Evolutionary conservation across 2,329 filamentous ascomycete species (phyloP), one percentile per base, ranked within the genome.

Genomic region (Sarocladiaceae sp.): DNA sequence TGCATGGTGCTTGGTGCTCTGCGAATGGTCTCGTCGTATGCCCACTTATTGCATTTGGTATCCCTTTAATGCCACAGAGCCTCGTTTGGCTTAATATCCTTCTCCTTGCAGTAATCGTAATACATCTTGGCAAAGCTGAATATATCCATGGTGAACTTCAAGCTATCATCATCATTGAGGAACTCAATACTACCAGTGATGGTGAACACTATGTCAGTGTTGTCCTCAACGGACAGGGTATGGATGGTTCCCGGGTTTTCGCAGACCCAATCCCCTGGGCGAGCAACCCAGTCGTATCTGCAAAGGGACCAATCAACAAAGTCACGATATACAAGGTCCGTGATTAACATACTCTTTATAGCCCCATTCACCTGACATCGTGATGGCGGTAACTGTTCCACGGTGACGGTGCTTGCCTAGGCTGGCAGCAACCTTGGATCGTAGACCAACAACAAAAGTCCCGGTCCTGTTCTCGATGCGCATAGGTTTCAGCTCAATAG

Each of bases 251-350:
- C 53, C 3, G 53, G 53, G 46, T 55, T 55, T 33, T 55, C 53
- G 32, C 50, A 52, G 24, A 55, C 51, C 48, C 48, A 55, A 33
- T 55, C 53, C 34, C 53, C 53, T 24, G 53, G 51, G 10, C 45
- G 47, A 18, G 53, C 53, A 48, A 48, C 45, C 53, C 53, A 55
- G 47, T 54, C 53, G 13, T 55, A 55, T 21, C 53, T 55, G 35
- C 37, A 21, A 34, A 15, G 13, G 26, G 33, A 41, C 39, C 11
- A 31, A 31, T 41, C 43, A 45, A 40, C 21, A 27, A 41, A 31
- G n/a, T 16, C 9, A 18, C 7, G 21, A 31, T 26, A 40, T 18
- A 32, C 24, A 16, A 19, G 32, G 16, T 23, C 16, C 21, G 26
- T n/a, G 35, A 29, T 42, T 15, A 24, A 45, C 46, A 40, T 42